These are phyloP conservation scores for Trypanosoma mega DNA, from an alignment of 208 protist species.

Conservation along the genomic window DNA sequence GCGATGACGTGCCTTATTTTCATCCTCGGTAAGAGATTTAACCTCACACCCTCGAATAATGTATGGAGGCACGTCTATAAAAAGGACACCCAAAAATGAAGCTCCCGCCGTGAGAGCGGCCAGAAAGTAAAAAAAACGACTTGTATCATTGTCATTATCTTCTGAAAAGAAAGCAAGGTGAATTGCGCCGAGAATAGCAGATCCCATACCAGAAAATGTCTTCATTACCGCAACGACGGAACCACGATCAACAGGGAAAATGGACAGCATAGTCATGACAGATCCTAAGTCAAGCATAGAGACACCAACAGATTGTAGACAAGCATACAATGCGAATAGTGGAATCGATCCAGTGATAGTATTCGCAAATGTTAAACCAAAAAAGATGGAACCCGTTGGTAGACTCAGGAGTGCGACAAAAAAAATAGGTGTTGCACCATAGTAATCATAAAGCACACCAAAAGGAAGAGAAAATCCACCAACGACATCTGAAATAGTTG, in stretches of 20 bases:
- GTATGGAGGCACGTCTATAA: slow-evolving; percentile 70
- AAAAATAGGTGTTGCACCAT: slow-evolving; percentile 67
- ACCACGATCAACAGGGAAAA: slow-evolving; percentile 77
- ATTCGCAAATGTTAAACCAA: slow-evolving; percentile 61
- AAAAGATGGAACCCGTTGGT: slow-evolving; percentile 48
- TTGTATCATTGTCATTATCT: slow-evolving; percentile 35
- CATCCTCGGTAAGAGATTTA: slow-evolving; percentile 33
- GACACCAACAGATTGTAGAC: slow-evolving; percentile 44
- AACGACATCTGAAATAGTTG: slow-evolving; percentile 44
- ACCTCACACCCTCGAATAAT: slow-evolving; percentile 68
- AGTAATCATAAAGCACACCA: slow-evolving; percentile 70
- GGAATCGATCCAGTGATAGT: slow-evolving; percentile 47
- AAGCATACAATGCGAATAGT: slow-evolving; percentile 53
- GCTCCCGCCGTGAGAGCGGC: slow-evolving; percentile 32
- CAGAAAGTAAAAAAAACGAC: slow-evolving; percentile 66
- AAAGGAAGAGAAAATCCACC: slow-evolving; percentile 59
- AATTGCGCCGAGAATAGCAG: slow-evolving; percentile 64
- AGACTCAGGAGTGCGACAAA: slow-evolving; percentile 46
- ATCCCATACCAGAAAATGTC: slow-evolving; percentile 85
- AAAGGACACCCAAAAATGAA: slow-evolving; percentile 45
- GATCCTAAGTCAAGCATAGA: slow-evolving; percentile 68
- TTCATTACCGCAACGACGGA: slow-evolving; percentile 86
- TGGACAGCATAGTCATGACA: slow-evolving; percentile 76
- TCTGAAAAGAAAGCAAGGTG: slow-evolving; percentile 67
- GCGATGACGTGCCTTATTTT: slow-evolving; percentile 29